Evolutionary conservation across 2,329 filamentous ascomycete genomes (phyloP).

Genomic region (Pseudopithomyces chartarum): DNA sequence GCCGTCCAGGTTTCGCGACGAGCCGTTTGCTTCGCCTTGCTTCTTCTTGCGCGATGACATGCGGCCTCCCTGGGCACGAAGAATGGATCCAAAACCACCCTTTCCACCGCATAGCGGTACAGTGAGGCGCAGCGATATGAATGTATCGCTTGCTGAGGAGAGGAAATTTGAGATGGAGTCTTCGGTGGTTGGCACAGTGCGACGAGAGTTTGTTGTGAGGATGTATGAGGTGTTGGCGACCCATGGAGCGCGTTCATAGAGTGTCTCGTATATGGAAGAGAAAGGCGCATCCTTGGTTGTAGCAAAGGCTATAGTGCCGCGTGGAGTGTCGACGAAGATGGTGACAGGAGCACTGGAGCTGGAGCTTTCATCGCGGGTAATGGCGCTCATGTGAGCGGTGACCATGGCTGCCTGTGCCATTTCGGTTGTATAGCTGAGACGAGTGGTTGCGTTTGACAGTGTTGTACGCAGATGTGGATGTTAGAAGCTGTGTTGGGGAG

Average conservation of each 20-base stretch:
- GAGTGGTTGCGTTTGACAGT: not conserved
- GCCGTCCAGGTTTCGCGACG: constrained; percentile 91
- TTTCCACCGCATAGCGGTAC: constrained; percentile 88
- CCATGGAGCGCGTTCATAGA: constrained; percentile 62
- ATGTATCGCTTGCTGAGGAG: constrained; percentile 61
- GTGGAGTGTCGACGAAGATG: constrained; percentile 82
- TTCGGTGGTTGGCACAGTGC: constrained; percentile 64
- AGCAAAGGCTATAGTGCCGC: constrained; percentile 82
- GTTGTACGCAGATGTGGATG: not conserved
- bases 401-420: constrained; percentile 32
- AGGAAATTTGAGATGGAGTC: constrained; percentile 67
- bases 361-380: constrained; percentile 77
- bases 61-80: constrained; percentile 93
- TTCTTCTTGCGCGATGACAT: constrained; percentile 97
- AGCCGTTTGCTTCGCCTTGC: constrained; percentile 82
- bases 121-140: constrained; percentile 82
- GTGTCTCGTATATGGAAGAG: constrained; percentile 69
- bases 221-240: constrained; percentile 65
- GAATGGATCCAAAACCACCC: constrained; percentile 95
- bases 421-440: not conserved
- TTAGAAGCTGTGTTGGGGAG: not conserved
- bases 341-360: constrained; percentile 27
- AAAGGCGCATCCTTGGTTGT: constrained; percentile 71
- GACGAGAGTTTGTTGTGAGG: constrained; percentile 81
- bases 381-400: constrained; percentile 67